Percentiles rank a stretch among this genome's conserved stretches.
phyloP scores from a whole-genome alignment of 176 grass and related monocot species.

The Lolium rigidum region DNA sequence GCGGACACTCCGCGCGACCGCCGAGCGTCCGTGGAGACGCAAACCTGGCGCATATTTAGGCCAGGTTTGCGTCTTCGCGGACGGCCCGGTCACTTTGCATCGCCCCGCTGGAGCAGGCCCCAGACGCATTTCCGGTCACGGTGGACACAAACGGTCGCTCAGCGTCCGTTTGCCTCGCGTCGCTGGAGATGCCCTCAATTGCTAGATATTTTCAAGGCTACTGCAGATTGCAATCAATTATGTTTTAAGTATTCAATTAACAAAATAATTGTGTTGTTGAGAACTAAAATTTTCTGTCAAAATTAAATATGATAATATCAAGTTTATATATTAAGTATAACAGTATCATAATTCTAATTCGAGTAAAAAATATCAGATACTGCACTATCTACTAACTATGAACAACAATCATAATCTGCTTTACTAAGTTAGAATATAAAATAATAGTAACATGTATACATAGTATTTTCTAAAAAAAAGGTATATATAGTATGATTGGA shows the following conservation, averaged over 20 bases:
- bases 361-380: background rate
- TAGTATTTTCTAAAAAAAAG: background rate
- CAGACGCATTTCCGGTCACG: too few relatives aligned
- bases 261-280: background rate
- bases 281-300: background rate
- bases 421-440: background rate
- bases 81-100: too few relatives aligned
- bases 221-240: background rate
- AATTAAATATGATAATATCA: background rate
- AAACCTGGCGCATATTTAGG: too few relatives aligned
- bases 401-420: background rate
- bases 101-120: too few relatives aligned
- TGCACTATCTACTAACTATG: background rate
- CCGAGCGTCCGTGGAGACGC: too few relatives aligned
- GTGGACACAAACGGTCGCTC: too few relatives aligned
- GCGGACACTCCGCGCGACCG: too few relatives aligned
- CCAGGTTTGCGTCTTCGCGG: too few relatives aligned
- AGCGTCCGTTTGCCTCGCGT: too few relatives aligned
- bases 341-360: background rate
- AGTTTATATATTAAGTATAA: background rate
- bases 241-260: background rate
- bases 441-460: background rate
- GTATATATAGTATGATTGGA: background rate
- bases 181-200: too few relatives aligned
- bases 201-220: conserved; percentile 1